Evolutionary conservation across 23 red algal species (phyloP), one percentile per base, ranked within the genome.

Genomic region (Chondrus crispus): DNA sequence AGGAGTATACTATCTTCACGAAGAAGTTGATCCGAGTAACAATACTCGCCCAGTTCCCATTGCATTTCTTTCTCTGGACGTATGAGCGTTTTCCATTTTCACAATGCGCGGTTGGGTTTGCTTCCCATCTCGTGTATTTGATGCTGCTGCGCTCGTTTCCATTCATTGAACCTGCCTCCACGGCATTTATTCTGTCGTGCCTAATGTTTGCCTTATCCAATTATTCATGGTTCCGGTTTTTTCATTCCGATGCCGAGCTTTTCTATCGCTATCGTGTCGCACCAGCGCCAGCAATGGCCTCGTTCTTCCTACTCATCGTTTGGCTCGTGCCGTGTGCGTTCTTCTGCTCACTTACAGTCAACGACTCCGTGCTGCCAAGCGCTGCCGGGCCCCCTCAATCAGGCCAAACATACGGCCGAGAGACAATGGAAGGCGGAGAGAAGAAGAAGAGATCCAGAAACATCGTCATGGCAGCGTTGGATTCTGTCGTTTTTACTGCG

Each of bases 321-420:
- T 98, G 95, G 95, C 84, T 93, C 28, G 90, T 98, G 28, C 95
- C 95, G 62, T 80, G 85, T n/a, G 95, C 87, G 4, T 94, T 98
- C 84, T 91, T 98, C 68, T 85, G 81, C 18, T 92, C 87, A 11
- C 74, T 98, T 13, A 93, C 95, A 19, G 85, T 98, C 64, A 98
- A 98, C 66, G 95, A 98, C 8, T 82, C 87, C 41, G 90, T 98
- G 45, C 82, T 98, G n/a, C 95, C 95, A 37, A 84, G 91, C 43
- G 90, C 93, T 2, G 76, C 84, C 16, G 84, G 62, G 2, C 60
- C 60, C 18, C 64, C 64, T 38, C 62, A 39, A n/a, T 68, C 60
- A 28, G 45, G 63, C 16, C n/a, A n/a, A n/a, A n/a, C n/a, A n/a
- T n/a, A n/a, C n/a, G n/a, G n/a, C n/a, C n/a, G n/a, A n/a, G n/a